Evolutionary conservation across 768 basidiomycete genomes (phyloP), one percentile per base, ranked within the genome.

Genomic region (Naematelia encephala): DNA sequence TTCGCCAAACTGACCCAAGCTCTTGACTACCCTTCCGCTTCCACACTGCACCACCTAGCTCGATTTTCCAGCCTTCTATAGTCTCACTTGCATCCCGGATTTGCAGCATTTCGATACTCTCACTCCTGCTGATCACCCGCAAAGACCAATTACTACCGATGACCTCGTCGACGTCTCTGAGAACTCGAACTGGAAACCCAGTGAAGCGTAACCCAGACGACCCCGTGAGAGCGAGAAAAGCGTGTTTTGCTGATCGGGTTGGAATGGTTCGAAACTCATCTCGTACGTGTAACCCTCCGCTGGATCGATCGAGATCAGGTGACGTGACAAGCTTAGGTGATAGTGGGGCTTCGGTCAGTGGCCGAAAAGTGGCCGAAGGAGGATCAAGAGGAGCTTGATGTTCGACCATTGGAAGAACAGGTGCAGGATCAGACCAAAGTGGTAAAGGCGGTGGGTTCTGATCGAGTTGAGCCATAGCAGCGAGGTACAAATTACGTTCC

Each of bases 391-490:
- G 14, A n/a, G 8, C 29, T 51, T 28, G 29, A 26, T 27, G 27
- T 50, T 59, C 16, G 51, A 52, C 27, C 2, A 34, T 43, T 14
- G 71, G 71, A 0, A 73, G 51, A n/a, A 43, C 49, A n/a, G 71
- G 71, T 12, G 71, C 59, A 4, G 69, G 66, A 14, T 73, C 68
- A 8, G 64, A 30, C 71, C 71, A 73, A 8, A 73, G 50, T 21
- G 71, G 66, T 25, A 73, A 51, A 14, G 58, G 64, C 43, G 61
- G 62, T 3, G 71, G 71, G n/a, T 48, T 43, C 27, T 59, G 46
- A 26, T 70, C 69, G 1, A 73, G 57, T 27, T 70, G 66, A n/a
- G 71, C 58, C 71, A 73, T 73, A 5, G 71, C 71, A 16, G 68
- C 69, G 2, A 73, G 60, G 52, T 73, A 73, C 12, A 73, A 58